Conservation (phyloP, 2,329 filamentous ascomycete genomes). For the Akanthomyces lecanii region DNA sequence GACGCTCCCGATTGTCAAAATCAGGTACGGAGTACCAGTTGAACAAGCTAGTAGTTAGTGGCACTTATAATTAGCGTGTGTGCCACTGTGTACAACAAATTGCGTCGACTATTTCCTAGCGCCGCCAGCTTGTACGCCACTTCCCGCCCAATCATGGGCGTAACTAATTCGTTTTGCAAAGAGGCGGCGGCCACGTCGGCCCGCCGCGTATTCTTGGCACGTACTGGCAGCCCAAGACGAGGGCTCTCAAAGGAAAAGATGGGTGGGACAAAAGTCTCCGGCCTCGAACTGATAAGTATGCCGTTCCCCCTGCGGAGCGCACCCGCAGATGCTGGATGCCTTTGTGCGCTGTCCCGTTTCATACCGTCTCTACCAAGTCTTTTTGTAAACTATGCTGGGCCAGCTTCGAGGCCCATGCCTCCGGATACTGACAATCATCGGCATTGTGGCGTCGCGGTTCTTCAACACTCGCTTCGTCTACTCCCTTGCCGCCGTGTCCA, state of each 20-base stretch:
- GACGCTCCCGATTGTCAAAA: no score
- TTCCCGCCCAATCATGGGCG: background rate
- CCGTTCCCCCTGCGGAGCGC: background rate
- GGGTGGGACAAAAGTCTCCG: background rate
- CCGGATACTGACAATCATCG: background rate
- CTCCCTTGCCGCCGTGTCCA: background rate
- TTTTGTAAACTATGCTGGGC: background rate
- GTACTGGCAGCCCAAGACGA: background rate
- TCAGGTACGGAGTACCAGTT: no score
- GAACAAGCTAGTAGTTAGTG: background rate
- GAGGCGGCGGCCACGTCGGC: background rate
- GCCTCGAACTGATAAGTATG: background rate
- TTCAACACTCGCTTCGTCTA: conserved; percentile 1
- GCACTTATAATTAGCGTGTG: background rate
- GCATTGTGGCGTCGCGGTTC: background rate
- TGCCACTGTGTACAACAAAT: background rate
- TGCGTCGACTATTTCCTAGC: background rate
- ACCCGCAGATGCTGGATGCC: background rate
- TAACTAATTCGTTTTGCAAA: background rate
- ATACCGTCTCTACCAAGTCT: background rate
- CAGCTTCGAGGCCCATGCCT: background rate
- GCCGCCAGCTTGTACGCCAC: background rate
- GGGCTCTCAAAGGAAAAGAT: background rate
- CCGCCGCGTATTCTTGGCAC: background rate
- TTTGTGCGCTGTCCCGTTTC: background rate